Percentiles rank a stretch among this genome's conserved stretches.
Conservation (phyloP, 164 flowering plant genomes). For the Cinnamomum chago region DNA sequence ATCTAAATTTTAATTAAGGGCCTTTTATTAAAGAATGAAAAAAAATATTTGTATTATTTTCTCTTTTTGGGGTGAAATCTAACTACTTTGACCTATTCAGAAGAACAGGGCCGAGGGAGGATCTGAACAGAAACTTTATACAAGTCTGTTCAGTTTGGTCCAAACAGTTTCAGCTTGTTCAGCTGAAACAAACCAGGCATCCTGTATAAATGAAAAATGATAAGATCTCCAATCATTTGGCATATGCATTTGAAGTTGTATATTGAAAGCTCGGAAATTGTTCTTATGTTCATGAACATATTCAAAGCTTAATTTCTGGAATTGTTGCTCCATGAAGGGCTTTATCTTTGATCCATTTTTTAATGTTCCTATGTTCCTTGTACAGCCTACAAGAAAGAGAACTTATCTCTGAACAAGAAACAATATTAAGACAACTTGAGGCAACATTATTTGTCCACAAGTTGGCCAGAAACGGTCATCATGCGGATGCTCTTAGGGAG, state of each 20-base stretch:
- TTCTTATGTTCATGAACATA: neutral
- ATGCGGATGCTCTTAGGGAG: constrained; percentile 84
- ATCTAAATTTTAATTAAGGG: no score
- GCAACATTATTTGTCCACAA: constrained; percentile 67
- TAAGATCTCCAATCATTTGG: neutral
- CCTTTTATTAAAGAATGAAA: no score
- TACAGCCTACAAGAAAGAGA: constrained; percentile 80
- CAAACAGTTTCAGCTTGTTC: no score
- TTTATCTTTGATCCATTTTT: neutral
- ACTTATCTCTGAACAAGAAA: constrained; percentile 66
- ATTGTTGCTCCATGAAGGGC: neutral
- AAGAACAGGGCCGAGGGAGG: no score
- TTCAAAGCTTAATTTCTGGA: neutral
- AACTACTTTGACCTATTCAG: no score
- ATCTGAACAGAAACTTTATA: no score
- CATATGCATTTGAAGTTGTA: neutral
- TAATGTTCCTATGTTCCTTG: neutral
- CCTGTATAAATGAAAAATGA: no score
- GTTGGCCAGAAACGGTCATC: constrained; percentile 53
- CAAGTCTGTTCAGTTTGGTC: no score
- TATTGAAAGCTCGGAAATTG: neutral
- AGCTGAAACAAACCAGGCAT: no score
- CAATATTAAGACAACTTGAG: constrained; percentile 82
- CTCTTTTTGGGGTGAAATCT: no score
- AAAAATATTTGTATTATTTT: no score